Evolutionary conservation across 2,329 filamentous ascomycete species (phyloP).

Genomic region (Phyllachora maydis): DNA sequence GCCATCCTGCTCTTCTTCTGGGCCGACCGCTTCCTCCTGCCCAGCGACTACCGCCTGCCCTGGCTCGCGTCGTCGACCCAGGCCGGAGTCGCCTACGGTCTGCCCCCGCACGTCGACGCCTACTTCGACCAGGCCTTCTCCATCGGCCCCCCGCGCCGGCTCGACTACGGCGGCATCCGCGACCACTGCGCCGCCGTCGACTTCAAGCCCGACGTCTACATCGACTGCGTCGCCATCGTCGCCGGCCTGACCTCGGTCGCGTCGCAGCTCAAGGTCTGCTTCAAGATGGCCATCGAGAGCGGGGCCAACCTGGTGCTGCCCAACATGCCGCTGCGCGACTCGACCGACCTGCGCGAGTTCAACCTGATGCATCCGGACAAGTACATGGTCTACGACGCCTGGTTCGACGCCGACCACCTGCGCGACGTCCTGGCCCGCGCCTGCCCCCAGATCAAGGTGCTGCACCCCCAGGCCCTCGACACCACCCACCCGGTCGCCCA

Average conservation of each 20-base stretch:
- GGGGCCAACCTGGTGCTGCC: conserved; percentile 11
- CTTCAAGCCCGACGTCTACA: conserved; percentile 9
- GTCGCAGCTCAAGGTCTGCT: conserved; percentile 13
- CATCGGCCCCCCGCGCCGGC: conserved; percentile 3
- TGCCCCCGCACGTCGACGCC: conserved; percentile 3
- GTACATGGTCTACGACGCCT: conserved; percentile 12
- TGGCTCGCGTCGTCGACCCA: conserved; percentile 1
- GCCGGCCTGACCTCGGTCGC: conserved; percentile 13
- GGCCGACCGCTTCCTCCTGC: neutral
- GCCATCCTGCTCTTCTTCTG: neutral
- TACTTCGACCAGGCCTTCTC: conserved; percentile 14
- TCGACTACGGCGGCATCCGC: conserved; percentile 7
- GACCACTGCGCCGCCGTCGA: conserved; percentile 9
- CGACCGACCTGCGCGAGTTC: conserved; percentile 9
- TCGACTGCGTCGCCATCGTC: conserved; percentile 11
- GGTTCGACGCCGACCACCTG: conserved; percentile 13
- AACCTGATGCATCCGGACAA: conserved; percentile 12
- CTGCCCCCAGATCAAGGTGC: conserved; percentile 13
- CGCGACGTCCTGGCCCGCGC: conserved; percentile 6
- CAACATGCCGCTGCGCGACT: conserved; percentile 12
- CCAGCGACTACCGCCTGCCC: neutral
- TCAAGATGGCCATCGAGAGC: conserved; percentile 14
- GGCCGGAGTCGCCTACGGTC: neutral
- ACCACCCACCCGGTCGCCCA: conserved; percentile 6
- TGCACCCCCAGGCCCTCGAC: conserved; percentile 9